Percentiles rank a stretch among this genome's conserved stretches.
These are phyloP conservation scores for Crepidotus variabilis DNA, from an alignment of 768 basidiomycete genomes.

Conservation along the genomic window DNA sequence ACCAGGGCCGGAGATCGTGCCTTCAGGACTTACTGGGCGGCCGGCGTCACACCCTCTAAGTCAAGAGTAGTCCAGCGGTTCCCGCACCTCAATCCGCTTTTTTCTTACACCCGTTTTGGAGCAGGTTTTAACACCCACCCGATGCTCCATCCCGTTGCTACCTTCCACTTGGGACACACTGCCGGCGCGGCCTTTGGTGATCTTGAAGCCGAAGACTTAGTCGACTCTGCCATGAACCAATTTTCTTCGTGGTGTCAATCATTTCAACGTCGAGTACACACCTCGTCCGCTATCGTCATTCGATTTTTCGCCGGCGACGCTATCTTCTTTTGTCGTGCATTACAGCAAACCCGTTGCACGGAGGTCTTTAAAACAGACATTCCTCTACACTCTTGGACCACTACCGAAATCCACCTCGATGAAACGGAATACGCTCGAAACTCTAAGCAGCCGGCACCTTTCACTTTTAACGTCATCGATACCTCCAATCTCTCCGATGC, in stretches of 20 bases:
- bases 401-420: slow-evolving; percentile 22
- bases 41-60: background rate
- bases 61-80: background rate
- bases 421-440: slow-evolving; percentile 24
- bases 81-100: slow-evolving; percentile 37
- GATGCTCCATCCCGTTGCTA: slow-evolving; percentile 34
- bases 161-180: slow-evolving; percentile 35
- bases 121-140: slow-evolving; percentile 36
- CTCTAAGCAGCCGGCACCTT: slow-evolving; percentile 22
- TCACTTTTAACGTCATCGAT: slow-evolving; percentile 35
- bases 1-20: background rate
- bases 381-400: slow-evolving; percentile 33
- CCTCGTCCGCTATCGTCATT: slow-evolving; percentile 20
- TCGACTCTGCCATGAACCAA: slow-evolving; percentile 26
- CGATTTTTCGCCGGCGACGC: slow-evolving; percentile 40
- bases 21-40: slow-evolving; percentile 1
- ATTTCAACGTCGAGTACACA: slow-evolving; percentile 19
- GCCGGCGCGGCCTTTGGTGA: background rate
- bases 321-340: slow-evolving; percentile 31
- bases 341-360: slow-evolving; percentile 19
- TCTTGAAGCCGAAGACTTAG: slow-evolving; percentile 18
- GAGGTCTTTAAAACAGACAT: slow-evolving; percentile 21
- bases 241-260: slow-evolving; percentile 31
- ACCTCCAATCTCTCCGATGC: slow-evolving; percentile 37
- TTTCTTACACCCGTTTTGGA: slow-evolving; percentile 36